Conservation (phyloP, 2,329 filamentous ascomycete genomes). For the Penicillium sp. region DNA sequence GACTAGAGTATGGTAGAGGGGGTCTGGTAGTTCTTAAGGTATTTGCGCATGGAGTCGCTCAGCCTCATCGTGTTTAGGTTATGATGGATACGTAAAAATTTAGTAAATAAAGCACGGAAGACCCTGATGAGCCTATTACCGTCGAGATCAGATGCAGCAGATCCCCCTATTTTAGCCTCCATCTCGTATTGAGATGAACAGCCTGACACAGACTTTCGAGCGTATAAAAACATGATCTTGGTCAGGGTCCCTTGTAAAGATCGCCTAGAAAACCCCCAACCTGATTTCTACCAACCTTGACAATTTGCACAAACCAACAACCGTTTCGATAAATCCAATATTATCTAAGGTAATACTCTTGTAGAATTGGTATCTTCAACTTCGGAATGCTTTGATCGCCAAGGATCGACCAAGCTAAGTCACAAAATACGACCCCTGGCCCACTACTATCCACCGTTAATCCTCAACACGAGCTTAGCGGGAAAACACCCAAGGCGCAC, state of each 20-base stretch:
- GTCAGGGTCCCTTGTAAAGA: not conserved
- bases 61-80: not conserved
- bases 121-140: not conserved
- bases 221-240: not conserved
- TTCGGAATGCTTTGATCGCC: not conserved
- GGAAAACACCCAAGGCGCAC: not conserved
- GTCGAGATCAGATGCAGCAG: not conserved
- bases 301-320: not conserved
- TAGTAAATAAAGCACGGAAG: not conserved
- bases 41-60: not conserved
- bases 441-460: not conserved
- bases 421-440: conserved; percentile 7
- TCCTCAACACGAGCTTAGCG: conserved; percentile 5
- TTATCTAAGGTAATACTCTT: not conserved
- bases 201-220: not conserved
- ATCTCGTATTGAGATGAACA: conserved; percentile 10
- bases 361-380: not conserved
- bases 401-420: conserved; percentile 7
- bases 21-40: not conserved
- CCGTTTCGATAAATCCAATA: not conserved
- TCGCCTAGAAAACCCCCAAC: not conserved
- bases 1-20: not conserved
- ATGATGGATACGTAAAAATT: not conserved
- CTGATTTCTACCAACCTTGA: no score
- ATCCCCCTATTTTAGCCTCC: not conserved